Evolutionary conservation across 208 protist species (phyloP), one percentile per base, ranked within the genome.

Genomic region (Wallacemonas sp.): DNA sequence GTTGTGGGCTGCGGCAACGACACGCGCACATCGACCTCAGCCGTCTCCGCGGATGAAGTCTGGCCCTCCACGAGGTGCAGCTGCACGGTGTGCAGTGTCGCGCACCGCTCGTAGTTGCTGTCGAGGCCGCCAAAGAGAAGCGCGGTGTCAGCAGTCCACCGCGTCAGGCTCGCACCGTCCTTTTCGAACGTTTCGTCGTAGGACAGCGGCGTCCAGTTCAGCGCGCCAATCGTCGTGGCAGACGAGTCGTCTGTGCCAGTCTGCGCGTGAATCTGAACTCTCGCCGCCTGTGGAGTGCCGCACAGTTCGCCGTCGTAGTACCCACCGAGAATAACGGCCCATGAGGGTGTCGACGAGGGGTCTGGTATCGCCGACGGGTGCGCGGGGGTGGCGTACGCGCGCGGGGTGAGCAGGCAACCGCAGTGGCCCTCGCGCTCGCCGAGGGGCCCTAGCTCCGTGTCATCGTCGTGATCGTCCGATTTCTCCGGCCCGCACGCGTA

Each of bases 91-190:
- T 75, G 74, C 33, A 87, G 57, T n/a, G 63, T 72, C 39, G 82
- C 84, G 61, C 70, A 69, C 14, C 74, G 70, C 23, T 85, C 69
- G 69, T 77, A 75, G 4, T 72, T 54, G 0, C 57, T 46, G 49
- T 89, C 74, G 18, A 92, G 64, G n/a, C 86, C 86, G n/a, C 86
- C 86, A 66, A 92, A 92, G n/a, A 92, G 65, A 20, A 84, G 77
- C 18, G 86, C 86, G n/a, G 36, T 63, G 62, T 36, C 45, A 1
- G 50, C 22, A 1, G 23, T 57, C 62, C 25, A 79, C 39, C 18
- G 67, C 64, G 23, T 87, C 18, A 88, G 71, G 8, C 79, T 76
- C 18, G 82, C 82, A 14, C 82, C 82, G 52, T 92, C 86, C 57
- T 79, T 82, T 61, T 85, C 81, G 28, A 89, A 74, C 31, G 54